These are phyloP conservation scores for Fusarium dlaminii DNA, from an alignment of 2,329 filamentous ascomycete species.

Conservation along the genomic window DNA sequence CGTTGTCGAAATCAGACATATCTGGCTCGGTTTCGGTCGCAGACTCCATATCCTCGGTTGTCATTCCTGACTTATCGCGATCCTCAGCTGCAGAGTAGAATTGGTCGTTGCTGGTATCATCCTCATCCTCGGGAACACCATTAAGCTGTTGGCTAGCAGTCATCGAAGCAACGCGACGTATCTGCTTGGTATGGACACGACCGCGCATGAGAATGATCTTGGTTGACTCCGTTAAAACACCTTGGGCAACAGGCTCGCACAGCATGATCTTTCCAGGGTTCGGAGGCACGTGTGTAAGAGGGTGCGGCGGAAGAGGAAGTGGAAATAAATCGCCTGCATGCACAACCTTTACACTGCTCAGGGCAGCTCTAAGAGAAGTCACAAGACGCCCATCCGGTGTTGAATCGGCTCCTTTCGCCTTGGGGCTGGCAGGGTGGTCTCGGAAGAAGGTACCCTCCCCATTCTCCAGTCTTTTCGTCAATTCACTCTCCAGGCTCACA, in stretches of 20 bases:
- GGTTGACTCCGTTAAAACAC: conserved; percentile 78
- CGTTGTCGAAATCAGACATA: conserved; percentile 71
- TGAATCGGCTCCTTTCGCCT: conserved; percentile 51
- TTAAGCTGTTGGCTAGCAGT: conserved; percentile 57
- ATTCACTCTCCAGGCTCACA: conserved; percentile 83
- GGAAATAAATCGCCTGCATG: conserved; percentile 84
- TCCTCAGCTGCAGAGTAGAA: conserved; percentile 95
- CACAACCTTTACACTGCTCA: conserved; percentile 78
- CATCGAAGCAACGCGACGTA: conserved; percentile 58
- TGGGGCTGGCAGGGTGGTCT: conserved; percentile 59
- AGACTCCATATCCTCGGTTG: conserved; percentile 67
- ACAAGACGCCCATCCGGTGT: conserved; percentile 67
- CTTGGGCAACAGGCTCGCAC: conserved; percentile 95
- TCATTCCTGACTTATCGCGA: conserved; percentile 66
- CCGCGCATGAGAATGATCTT: conserved; percentile 83
- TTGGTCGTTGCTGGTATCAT: conserved; percentile 88
- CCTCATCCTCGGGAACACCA: conserved; percentile 70
- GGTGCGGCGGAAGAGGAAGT: conserved; percentile 82
- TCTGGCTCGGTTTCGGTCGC: conserved; percentile 72
- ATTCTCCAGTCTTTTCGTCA: conserved; percentile 81
- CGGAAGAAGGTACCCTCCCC: conserved; percentile 85
- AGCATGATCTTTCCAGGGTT: conserved; percentile 88
- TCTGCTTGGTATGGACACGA: conserved; percentile 64
- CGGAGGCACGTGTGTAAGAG: conserved; percentile 84
- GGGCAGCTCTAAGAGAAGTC: conserved; percentile 75